A percentile compares a stretch with the other conserved stretches of the same genome.
phyloP scores from a whole-genome alignment of 192 early-diverging fungal genomes.

The Obelidium mucronatum region DNA sequence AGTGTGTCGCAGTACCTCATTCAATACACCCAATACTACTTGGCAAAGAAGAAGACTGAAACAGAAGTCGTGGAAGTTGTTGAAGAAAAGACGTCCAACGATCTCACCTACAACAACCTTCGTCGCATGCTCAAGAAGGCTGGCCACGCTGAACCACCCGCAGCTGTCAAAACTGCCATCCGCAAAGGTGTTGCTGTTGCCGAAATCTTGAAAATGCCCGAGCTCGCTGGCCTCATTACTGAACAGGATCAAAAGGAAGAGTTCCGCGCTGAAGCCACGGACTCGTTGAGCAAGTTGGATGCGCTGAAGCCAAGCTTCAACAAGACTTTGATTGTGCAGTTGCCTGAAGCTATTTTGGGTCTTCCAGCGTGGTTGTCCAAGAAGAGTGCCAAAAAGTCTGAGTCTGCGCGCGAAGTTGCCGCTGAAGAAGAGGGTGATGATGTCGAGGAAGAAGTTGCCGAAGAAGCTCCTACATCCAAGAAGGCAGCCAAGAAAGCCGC shows the following conservation, averaged over 20 bases:
- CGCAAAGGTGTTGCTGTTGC: conserved; percentile 30
- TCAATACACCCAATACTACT: conserved; percentile 37
- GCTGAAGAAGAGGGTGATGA: conserved; percentile 23
- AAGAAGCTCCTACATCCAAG: neutral
- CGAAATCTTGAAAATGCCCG: conserved; percentile 41
- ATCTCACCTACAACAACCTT: conserved; percentile 30
- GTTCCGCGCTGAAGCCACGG: conserved; percentile 12
- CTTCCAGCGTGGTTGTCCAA: conserved; percentile 5
- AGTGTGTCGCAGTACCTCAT: conserved; percentile 51
- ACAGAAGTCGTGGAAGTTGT: neutral
- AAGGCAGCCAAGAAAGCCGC: neutral
- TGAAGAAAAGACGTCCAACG: conserved; percentile 15
- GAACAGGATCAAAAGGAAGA: conserved; percentile 7
- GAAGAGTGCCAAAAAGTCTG: neutral
- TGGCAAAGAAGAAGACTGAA: conserved; percentile 39
- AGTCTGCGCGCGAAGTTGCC: neutral
- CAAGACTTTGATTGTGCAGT: conserved; percentile 37
- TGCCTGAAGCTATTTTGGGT: conserved; percentile 15
- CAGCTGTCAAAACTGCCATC: conserved; percentile 33
- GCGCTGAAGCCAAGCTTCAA: conserved; percentile 31
- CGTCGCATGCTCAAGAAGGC: conserved; percentile 36
- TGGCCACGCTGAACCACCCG: conserved; percentile 28
- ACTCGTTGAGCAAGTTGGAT: conserved; percentile 4
- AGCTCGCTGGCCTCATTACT: conserved; percentile 8
- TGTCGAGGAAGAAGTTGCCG: neutral